These are phyloP conservation scores for Trypanosoma vivax DNA, from an alignment of 208 protist genomes.

Conservation along the genomic window DNA sequence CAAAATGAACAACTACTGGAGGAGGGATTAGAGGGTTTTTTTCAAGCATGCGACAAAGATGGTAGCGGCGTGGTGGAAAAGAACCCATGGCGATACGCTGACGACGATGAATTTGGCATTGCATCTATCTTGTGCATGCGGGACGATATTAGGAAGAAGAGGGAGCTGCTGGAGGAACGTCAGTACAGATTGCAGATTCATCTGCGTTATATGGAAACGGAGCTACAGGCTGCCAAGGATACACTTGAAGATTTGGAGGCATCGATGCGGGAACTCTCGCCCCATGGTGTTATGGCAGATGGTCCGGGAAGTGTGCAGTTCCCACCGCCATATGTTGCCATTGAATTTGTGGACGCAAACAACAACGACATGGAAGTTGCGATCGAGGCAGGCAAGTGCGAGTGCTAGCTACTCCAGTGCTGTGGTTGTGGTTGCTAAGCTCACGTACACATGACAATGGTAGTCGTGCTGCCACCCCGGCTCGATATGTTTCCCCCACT, in stretches of 20 bases:
- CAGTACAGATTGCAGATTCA: constrained; percentile 1
- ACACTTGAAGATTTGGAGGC: constrained; percentile 4
- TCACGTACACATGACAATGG: too few species aligned
- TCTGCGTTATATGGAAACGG: constrained; percentile 11
- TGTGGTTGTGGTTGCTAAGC: too few species aligned
- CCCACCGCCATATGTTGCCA: background rate
- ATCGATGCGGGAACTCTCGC: background rate
- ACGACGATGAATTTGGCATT: background rate
- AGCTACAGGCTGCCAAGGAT: background rate
- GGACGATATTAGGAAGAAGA: constrained; percentile 3
- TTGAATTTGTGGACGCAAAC: constrained; percentile 15
- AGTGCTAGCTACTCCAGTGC: too few species aligned
- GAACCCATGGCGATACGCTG: background rate
- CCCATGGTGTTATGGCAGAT: background rate
- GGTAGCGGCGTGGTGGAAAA: too few species aligned
- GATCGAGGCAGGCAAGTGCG: too few species aligned
- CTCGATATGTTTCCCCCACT: too few species aligned
- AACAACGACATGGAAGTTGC: background rate
- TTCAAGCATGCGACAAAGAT: too few species aligned
- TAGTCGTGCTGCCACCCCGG: too few species aligned
- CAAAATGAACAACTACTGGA: constrained; percentile 7
- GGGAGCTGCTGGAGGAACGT: constrained; percentile 9
- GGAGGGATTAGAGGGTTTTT: constrained; percentile 12
- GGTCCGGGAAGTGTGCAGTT: background rate
- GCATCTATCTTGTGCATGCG: constrained; percentile 1